A percentile compares a stretch with the other conserved stretches of the same genome.
These are phyloP conservation scores for Aspergillus ruber DNA, from an alignment of 2,329 filamentous ascomycete species.

Conservation along the genomic window DNA sequence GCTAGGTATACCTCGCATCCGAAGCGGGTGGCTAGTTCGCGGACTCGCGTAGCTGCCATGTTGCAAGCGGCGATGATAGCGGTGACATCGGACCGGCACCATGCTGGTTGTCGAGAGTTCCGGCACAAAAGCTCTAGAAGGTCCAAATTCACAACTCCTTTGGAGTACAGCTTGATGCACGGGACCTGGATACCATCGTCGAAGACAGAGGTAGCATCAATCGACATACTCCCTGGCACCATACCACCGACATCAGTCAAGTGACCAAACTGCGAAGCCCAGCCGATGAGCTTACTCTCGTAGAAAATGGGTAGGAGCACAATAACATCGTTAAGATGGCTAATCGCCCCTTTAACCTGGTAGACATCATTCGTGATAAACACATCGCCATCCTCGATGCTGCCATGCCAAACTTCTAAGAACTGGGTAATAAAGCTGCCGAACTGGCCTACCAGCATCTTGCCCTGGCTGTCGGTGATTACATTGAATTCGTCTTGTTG, in stretches of 20 bases:
- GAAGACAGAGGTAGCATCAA: conserved; percentile 43
- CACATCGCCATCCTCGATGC: conserved; percentile 45
- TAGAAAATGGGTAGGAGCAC: conserved; percentile 45
- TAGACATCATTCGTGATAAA: conserved; percentile 50
- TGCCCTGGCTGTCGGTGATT: conserved; percentile 43
- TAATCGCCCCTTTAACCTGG: conserved; percentile 44
- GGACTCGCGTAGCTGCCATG: conserved; percentile 40
- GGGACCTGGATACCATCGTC: conserved; percentile 48
- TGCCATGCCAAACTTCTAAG: conserved; percentile 41
- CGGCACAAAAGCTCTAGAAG: conserved; percentile 43
- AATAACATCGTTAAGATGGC: conserved; percentile 47
- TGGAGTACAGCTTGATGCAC: conserved; percentile 42
- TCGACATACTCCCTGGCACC: conserved; percentile 47
- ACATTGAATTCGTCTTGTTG: conserved; percentile 51
- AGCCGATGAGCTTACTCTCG: conserved; percentile 40
- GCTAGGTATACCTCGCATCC: conserved; percentile 42
- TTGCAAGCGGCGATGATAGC: conserved; percentile 44
- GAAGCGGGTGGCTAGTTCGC: conserved; percentile 42
- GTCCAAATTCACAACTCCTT: conserved; percentile 39
- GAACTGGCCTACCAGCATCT: conserved; percentile 49
- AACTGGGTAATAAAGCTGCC: conserved; percentile 47
- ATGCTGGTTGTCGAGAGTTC: conserved; percentile 44
- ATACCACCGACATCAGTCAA: conserved; percentile 43
- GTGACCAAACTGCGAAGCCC: conserved; percentile 48
- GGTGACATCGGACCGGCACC: conserved; percentile 44